Percentiles rank a stretch among this genome's conserved stretches.
phyloP scores from a whole-genome alignment of 1,139 yeast species.

The Debaryomycetaceae sp. region DNA sequence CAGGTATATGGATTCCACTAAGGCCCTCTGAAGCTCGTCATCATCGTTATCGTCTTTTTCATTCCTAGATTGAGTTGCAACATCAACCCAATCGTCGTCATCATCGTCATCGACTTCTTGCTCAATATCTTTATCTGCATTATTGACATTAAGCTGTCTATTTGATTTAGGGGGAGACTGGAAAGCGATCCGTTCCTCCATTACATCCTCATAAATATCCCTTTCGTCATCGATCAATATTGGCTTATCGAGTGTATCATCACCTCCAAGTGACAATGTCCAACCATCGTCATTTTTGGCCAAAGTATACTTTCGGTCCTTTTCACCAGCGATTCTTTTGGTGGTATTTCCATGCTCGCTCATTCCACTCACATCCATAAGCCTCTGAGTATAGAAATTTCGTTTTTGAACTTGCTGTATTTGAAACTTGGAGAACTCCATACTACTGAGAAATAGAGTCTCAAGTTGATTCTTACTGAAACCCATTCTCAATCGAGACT shows the following conservation, averaged over 20 bases:
- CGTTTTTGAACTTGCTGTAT: conserved; percentile 90
- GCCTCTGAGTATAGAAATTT: conserved; percentile 80
- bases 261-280: conserved; percentile 62
- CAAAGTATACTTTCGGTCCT: conserved; percentile 71
- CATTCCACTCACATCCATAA: conserved; percentile 84
- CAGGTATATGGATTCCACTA: conserved; percentile 37
- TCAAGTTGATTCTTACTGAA: conserved; percentile 83
- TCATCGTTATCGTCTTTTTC: conserved; percentile 26
- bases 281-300: conserved; percentile 82
- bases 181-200: conserved; percentile 4
- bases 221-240: conserved; percentile 38
- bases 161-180: background rate
- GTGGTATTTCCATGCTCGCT: conserved; percentile 53
- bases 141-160: background rate
- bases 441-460: conserved; percentile 71
- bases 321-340: conserved; percentile 80
- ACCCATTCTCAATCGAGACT: conserved; percentile 94
- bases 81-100: conserved; percentile 19
- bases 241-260: conserved; percentile 39
- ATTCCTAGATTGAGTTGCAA: conserved; percentile 8
- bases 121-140: conserved; percentile 1
- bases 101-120: conserved; percentile 14
- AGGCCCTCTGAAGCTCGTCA: conserved; percentile 26
- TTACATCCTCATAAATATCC: conserved; percentile 8
- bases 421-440: conserved; percentile 92